phyloP scores from a whole-genome alignment of 257 asterid genomes.

The Nicotiana noctiflora region DNA sequence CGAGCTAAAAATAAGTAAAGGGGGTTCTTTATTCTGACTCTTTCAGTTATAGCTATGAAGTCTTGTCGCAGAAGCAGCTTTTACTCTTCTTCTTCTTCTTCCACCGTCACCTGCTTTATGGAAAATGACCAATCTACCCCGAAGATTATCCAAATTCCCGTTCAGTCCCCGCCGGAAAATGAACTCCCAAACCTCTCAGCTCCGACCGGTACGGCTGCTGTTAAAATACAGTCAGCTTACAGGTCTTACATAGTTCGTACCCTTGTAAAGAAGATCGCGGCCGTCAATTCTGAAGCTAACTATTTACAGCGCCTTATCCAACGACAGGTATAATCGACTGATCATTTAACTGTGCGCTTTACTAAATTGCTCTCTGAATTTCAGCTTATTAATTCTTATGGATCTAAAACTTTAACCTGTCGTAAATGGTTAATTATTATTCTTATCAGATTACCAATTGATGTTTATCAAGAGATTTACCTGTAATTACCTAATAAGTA shows the following conservation, averaged over 20 bases:
- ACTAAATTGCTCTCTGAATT: background rate
- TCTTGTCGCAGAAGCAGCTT: conserved; percentile 24
- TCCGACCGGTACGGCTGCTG: conserved; percentile 36
- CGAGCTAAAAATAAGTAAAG: too few species aligned
- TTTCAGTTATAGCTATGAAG: conserved; percentile 21
- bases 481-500: too few species aligned
- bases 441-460: too few species aligned
- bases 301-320: conserved; percentile 69
- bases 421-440: too few species aligned
- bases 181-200: conserved; percentile 8
- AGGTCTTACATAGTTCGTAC: conserved; percentile 53
- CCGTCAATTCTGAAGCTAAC: conserved; percentile 70
- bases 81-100: conserved; percentile 17
- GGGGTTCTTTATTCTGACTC: background rate
- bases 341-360: conserved; percentile 7
- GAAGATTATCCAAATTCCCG: conserved; percentile 29
- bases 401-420: too few species aligned
- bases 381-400: background rate
- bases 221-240: conserved; percentile 65
- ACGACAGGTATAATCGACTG: conserved; percentile 45
- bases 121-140: conserved; percentile 35
- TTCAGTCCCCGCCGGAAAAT: conserved; percentile 18
- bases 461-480: too few species aligned
- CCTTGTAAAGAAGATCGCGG: conserved; percentile 56
- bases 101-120: conserved; percentile 25